Percentiles rank a stretch among this genome's conserved stretches.
Conservation (phyloP, 225 moss, liverwort and hornwort species). For the Pleurozium schreberi region DNA sequence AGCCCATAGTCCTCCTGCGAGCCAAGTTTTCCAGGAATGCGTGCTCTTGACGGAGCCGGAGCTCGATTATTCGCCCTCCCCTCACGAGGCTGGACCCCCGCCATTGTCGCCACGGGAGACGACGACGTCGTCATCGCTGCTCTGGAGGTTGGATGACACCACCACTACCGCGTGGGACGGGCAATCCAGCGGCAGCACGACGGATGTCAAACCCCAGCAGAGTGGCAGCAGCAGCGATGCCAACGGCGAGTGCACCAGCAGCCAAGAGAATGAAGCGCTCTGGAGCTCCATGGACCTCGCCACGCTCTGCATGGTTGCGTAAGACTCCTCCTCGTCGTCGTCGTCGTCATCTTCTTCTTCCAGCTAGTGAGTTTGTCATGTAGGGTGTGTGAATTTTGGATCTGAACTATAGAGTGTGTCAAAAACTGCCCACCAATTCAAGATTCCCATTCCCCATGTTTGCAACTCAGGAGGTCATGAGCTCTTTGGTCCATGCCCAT, state of each 20-base stretch:
- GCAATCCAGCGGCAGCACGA: constrained; percentile 25
- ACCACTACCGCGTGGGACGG: constrained; percentile 18
- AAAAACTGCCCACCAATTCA: background rate
- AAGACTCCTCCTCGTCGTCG: background rate
- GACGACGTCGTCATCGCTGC: constrained; percentile 2
- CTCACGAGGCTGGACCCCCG: background rate
- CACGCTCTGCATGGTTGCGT: constrained; percentile 44
- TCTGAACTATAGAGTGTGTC: background rate
- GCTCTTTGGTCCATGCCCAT: background rate
- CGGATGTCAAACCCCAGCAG: background rate
- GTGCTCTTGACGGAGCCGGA: constrained; percentile 32
- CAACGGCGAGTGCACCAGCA: constrained; percentile 32
- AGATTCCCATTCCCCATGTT: background rate
- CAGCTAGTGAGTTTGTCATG: background rate
- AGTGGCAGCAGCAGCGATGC: background rate
- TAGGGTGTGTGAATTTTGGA: constrained; percentile 5
- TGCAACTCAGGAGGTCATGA: background rate
- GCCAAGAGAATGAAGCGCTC: constrained; percentile 29
- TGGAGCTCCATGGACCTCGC: constrained; percentile 48
- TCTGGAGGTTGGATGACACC: constrained; percentile 12
- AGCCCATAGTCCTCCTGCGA: background rate
- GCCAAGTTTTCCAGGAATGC: constrained; percentile 19
- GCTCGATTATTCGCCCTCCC: constrained; percentile 21
- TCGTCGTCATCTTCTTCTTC: background rate
- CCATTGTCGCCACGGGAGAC: background rate